Base-by-base conservation (phyloP, 495 filamentous ascomycete genomes). In the Aspergillus sparsus region DNA sequence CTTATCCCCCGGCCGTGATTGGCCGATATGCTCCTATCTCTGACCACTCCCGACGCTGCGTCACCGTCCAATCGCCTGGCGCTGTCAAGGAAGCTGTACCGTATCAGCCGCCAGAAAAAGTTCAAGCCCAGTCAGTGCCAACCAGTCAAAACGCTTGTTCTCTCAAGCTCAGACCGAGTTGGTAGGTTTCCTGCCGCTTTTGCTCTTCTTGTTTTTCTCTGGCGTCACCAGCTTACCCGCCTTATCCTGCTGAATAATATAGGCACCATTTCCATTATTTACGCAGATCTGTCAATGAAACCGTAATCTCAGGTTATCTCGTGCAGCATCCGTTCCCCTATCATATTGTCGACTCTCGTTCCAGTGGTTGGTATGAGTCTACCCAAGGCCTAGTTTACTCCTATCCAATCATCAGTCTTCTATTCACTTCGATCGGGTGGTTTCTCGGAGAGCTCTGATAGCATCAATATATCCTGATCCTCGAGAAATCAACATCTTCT, bases 241-340 rank as follows among this genome's bases (percentile, higher is more conserved):
- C 61, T 63, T 63, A 63, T 55, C 62, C 62, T 44, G 15, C 37
- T 33, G 51, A 54, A 54, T 42, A 42, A 37, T 21, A 35, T 2
- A 18, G 12, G 53, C 53, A 44, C 21, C 32, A 49, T 67, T 71
- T 53, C 37, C 49, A 73, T 73, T 73, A 73, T 71, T 69, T 56
- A 50, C 59, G 60, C 50, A 13, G 55, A 61, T 68, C 63, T 60
- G 68, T 70, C 66, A 72, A 53, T 61, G 57, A 60, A 56, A 51
- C 52, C 21, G 51, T 51, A 63, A 63, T 63, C 62, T 58, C 55
- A 44, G 36, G 37, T 42, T 62, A 58, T 62, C 55, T 63, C 52
- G 39, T 57, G 55, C 55, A 58, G 21, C 66, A 67, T 67, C 59
- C 46, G 18, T 34, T 12, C 58, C 33, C 49, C 33, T 15, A 21